Conservation (phyloP, 371 early-diverging fungal species). For the Mucor irregularis region DNA sequence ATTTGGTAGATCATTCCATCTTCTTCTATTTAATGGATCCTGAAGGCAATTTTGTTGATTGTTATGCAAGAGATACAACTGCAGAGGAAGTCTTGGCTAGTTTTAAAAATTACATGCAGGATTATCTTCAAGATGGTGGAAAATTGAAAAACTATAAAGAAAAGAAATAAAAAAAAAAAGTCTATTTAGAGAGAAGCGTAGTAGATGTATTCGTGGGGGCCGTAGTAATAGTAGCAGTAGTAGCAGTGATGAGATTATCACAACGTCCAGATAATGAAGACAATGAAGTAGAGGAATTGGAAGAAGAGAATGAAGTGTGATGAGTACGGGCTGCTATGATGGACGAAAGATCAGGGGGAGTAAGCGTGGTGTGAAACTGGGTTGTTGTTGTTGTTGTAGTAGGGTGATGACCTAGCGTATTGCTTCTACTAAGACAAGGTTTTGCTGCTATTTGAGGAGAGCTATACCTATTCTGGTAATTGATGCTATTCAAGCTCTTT, state of each 20-base stretch:
- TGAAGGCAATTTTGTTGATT: conserved; percentile 82
- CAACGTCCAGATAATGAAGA: no score
- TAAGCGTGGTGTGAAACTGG: no score
- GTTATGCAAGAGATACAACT: conserved; percentile 77
- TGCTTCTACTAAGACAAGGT: conserved; percentile 14
- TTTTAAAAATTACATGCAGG: conserved; percentile 55
- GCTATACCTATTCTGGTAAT: no score
- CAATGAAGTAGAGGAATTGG: not conserved
- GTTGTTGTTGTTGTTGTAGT: not conserved
- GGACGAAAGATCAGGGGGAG: not conserved
- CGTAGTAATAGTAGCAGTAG: no score
- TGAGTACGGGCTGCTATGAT: no score
- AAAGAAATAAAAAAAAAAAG: not conserved
- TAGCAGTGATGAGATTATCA: no score
- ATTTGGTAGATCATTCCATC: conserved; percentile 95
- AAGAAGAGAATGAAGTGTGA: not conserved
- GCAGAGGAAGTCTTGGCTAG: conserved; percentile 55
- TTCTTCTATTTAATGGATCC: conserved; percentile 94
- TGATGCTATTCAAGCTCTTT: no score
- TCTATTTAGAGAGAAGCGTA: not conserved
- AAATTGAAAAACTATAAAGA: conserved; percentile 18
- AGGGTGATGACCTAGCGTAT: conserved; percentile 8
- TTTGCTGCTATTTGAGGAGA: not conserved
- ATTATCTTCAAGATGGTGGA: conserved; percentile 40
- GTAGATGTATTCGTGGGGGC: no score